Base-by-base conservation (phyloP, 1,139 yeast species). In the Diutina neorugosa region DNA sequence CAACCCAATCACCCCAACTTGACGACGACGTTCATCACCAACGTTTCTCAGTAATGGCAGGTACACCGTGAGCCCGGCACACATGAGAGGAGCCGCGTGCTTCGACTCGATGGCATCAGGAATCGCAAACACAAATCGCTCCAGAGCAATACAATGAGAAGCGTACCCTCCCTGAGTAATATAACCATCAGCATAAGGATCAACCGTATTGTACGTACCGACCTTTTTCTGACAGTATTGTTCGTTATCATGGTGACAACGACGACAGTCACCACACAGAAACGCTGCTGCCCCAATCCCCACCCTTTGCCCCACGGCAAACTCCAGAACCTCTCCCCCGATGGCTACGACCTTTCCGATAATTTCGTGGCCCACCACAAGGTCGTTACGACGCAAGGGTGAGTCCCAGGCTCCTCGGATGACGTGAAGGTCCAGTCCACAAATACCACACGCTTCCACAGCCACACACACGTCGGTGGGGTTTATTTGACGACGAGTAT, bases 1-100 rank as follows among this genome's bases (percentile, higher is more conserved):
- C 56, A 80, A 75, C 54, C 77, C 77, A 54, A 73, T 69, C 52
- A 77, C 66, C 53, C 80, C 82, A 55, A 75, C 74, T 54, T 76
- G 74, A 59, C 67, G 66, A 16, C 50, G 21, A 6, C 50, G 37
- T n/a, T 46, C 40, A 4, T 21, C 3, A 16, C 50, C 50, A 42
- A 69, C 59, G 57, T 71, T 71, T 61, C 80, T 67, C 52, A 71
- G 66, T 56, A 82, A 63, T 47, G 88, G 88, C 5, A 81, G 71
- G 66, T 69, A 82, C 1, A 77, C 81, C 20, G 88, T 83, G 60
- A 81, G 69, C 55, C 88, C 88, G 47, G 82, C 87, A 69, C 88
- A 83, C 70, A 82, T 67, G 62, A 83, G 70, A 25, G 87, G 86
- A 18, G 85, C 86, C 43, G 81, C 86, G 53, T 68, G 64, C 53